Percentiles rank a stretch among this genome's conserved stretches.
Evolutionary conservation across 1,284 basidiomycete species (phyloP).

Genomic region (Malassezia nana): DNA sequence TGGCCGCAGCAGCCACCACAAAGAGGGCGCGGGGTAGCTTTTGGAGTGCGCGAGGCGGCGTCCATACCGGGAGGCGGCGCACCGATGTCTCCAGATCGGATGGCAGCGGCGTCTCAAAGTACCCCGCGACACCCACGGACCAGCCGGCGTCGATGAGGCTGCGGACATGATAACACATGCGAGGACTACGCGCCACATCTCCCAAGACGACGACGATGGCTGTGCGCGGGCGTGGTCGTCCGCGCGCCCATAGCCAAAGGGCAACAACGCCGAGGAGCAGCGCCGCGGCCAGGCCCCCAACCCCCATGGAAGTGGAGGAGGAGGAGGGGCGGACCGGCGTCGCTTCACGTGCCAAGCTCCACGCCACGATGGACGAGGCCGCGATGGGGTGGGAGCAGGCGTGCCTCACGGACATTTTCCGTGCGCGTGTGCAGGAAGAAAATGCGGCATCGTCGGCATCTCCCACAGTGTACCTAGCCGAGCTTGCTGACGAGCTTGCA

Average conservation of each 20-base stretch:
- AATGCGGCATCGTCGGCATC: not conserved
- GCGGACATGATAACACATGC: conserved; percentile 97
- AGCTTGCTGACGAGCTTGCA: conserved; percentile 61
- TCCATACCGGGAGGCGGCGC: conserved; percentile 54
- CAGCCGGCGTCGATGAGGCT: conserved; percentile 75
- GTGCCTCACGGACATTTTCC: conserved; percentile 4
- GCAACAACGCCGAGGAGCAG: not conserved
- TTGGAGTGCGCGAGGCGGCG: conserved; percentile 57
- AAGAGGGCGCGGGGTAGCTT: conserved; percentile 58
- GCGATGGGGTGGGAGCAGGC: conserved; percentile 7
- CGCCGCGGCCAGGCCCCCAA: not conserved
- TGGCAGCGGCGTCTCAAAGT: conserved; percentile 49
- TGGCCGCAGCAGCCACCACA: conserved; percentile 66
- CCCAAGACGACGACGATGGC: conserved; percentile 85
- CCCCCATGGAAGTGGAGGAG: not conserved
- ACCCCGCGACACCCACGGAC: conserved; percentile 73
- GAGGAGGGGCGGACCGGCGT: not conserved
- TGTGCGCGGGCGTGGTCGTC: no score
- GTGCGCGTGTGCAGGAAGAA: not conserved
- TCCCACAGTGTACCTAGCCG: conserved; percentile 64
- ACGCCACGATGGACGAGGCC: conserved; percentile 3
- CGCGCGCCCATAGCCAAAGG: no score
- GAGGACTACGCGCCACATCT: conserved; percentile 85
- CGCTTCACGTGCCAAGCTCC: not conserved
- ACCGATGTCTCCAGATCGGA: conserved; percentile 24